phyloP scores from a whole-genome alignment of 2,329 filamentous ascomycete species.

The Zymoseptoria brevis region DNA sequence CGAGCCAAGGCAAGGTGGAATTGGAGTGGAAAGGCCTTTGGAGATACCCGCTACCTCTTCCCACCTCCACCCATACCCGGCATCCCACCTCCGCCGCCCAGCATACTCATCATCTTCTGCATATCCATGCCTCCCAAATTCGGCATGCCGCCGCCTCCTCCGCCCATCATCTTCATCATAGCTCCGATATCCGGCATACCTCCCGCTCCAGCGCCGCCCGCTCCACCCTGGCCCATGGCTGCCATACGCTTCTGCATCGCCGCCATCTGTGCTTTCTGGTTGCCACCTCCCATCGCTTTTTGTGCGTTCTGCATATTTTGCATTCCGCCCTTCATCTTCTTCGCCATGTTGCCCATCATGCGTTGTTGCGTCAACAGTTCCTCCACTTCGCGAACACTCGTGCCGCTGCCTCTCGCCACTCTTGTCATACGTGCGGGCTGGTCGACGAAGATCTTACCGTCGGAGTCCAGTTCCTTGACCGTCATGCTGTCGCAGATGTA shows the following conservation, averaged over 20 bases:
- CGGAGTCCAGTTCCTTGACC: conserved; percentile 85
- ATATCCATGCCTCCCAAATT: conserved; percentile 50
- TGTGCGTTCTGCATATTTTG: conserved; percentile 95
- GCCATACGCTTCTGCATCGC: conserved; percentile 95
- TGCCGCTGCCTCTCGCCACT: conserved; percentile 82
- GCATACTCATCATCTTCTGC: conserved; percentile 68
- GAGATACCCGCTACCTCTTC: background rate
- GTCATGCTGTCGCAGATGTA: conserved; percentile 99
- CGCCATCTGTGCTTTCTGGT: conserved; percentile 87
- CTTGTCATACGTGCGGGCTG: conserved; percentile 89
- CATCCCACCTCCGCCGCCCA: conserved; percentile 54
- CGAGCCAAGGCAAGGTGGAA: no score
- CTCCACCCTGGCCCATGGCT: conserved; percentile 74
- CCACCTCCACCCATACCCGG: background rate
- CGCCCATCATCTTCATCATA: conserved; percentile 87
- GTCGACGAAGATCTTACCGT: conserved; percentile 88
- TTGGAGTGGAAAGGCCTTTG: no score
- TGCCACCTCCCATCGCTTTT: conserved; percentile 80
- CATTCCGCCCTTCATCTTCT: conserved; percentile 97
- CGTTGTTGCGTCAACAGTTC: conserved; percentile 94
- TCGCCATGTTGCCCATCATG: conserved; percentile 99
- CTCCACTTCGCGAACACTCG: conserved; percentile 85
- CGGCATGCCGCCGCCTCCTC: conserved; percentile 56
- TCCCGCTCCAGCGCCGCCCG: conserved; percentile 49
- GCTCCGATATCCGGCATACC: conserved; percentile 75